phyloP scores from a whole-genome alignment of 2,329 filamentous ascomycete genomes.

The Pochonia chlamydosporia region DNA sequence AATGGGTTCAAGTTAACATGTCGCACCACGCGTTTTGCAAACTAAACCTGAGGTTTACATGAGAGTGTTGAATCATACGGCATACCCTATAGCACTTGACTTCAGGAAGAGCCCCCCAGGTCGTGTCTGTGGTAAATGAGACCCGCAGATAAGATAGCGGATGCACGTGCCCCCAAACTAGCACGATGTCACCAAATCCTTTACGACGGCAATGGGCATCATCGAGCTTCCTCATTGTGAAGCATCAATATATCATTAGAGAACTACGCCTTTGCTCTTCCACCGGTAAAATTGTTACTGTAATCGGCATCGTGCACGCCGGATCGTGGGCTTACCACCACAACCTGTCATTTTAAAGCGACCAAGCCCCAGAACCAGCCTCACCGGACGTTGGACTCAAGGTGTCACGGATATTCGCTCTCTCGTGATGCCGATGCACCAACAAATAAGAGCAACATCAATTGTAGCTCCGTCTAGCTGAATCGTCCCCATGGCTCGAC shows the following conservation, averaged over 20 bases:
- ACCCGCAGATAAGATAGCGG: background rate
- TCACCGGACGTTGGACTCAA: background rate
- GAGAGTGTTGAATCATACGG: too few relatives aligned
- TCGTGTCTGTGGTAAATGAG: too few relatives aligned
- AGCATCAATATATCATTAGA: background rate
- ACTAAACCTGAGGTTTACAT: too few relatives aligned
- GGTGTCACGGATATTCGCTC: background rate
- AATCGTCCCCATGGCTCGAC: conserved; percentile 43
- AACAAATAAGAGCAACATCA: conserved; percentile 6
- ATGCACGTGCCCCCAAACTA: conserved; percentile 6
- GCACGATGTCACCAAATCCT: background rate
- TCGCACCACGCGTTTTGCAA: too few relatives aligned
- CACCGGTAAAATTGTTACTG: background rate
- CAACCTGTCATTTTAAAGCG: background rate
- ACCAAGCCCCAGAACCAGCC: background rate
- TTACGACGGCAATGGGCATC: background rate
- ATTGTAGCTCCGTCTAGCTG: conserved; percentile 2
- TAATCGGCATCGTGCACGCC: background rate
- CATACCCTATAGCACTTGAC: too few relatives aligned
- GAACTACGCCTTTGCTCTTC: background rate
- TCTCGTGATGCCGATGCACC: conserved; percentile 11
- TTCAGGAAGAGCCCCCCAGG: too few relatives aligned
- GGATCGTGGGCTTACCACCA: background rate
- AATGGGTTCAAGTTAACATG: too few relatives aligned
- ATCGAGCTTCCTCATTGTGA: conserved; percentile 1